A percentile compares a stretch with the other conserved stretches of the same genome.
phyloP scores from a whole-genome alignment of 495 filamentous ascomycete species.

The Elaphomyces granulatus region DNA sequence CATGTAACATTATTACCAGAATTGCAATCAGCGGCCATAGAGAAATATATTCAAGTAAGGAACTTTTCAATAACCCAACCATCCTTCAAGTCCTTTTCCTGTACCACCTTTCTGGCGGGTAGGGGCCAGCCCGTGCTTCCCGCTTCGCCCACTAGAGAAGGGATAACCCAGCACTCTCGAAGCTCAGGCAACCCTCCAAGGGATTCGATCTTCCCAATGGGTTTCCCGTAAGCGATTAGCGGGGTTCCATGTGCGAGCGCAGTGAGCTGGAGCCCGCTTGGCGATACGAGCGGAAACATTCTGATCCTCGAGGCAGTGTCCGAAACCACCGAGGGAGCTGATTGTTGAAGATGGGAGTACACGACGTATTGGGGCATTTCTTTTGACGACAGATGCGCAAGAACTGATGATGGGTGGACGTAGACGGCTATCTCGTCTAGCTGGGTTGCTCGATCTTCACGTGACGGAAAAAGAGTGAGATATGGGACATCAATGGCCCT shows the following conservation, averaged over 20 bases:
- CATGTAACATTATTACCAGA: too few species aligned
- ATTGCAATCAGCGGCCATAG: too few species aligned
- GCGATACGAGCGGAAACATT: slow-evolving; percentile 74
- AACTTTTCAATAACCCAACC: slow-evolving; percentile 69
- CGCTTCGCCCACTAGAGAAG: slow-evolving; percentile 50
- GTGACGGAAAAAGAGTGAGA: slow-evolving; percentile 65
- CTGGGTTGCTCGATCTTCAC: slow-evolving; percentile 33
- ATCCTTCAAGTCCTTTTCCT: slow-evolving; percentile 52
- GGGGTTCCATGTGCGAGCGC: slow-evolving; percentile 74
- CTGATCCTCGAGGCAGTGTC: slow-evolving; percentile 53
- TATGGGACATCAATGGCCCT: slow-evolving; percentile 84
- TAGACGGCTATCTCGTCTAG: slow-evolving; percentile 51
- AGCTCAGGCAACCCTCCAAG: slow-evolving; percentile 39
- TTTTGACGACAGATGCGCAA: slow-evolving; percentile 53
- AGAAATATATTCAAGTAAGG: slow-evolving; percentile 12
- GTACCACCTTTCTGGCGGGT: slow-evolving; percentile 66
- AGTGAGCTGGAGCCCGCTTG: slow-evolving; percentile 62
- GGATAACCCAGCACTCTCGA: slow-evolving; percentile 72
- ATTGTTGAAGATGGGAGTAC: slow-evolving; percentile 71
- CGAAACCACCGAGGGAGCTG: slow-evolving; percentile 32
- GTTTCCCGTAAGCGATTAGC: slow-evolving; percentile 74
- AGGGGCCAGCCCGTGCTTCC: slow-evolving; percentile 69
- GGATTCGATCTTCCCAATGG: slow-evolving; percentile 60
- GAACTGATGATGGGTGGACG: slow-evolving; percentile 68
- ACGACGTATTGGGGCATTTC: slow-evolving; percentile 76